Conservation (phyloP, 1,139 yeast genomes). For the Yamadazyma triangularis region DNA sequence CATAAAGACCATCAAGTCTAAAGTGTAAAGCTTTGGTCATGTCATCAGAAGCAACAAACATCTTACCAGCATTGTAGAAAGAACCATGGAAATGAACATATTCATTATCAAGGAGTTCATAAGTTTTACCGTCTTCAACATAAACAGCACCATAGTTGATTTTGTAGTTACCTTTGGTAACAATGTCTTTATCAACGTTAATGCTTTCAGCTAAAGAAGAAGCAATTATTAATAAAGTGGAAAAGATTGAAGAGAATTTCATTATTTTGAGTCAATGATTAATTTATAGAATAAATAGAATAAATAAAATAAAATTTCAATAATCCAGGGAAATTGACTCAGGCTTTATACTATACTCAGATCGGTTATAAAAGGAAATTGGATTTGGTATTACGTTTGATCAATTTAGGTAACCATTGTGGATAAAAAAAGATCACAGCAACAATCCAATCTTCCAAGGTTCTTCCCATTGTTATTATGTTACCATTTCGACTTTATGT, state of each 20-base stretch:
- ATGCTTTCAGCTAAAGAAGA: slow-evolving; percentile 7
- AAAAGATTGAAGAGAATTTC: slow-evolving; percentile 9
- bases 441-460: no score
- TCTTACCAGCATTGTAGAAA: slow-evolving; percentile 8
- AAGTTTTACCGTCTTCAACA: slow-evolving; percentile 8
- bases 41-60: slow-evolving; percentile 6
- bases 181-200: slow-evolving; percentile 4
- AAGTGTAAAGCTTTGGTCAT: slow-evolving; percentile 6
- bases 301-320: no score
- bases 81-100: slow-evolving; percentile 10
- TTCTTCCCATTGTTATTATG: no score
- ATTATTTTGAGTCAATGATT: no score
- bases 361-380: no score
- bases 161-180: slow-evolving; percentile 5
- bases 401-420: no score
- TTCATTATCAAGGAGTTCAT: slow-evolving; percentile 8
- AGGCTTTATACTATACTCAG: no score
- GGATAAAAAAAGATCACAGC: no score
- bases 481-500: no score
- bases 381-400: no score
- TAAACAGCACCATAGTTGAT: slow-evolving; percentile 7
- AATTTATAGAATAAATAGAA: no score
- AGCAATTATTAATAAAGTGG: slow-evolving; percentile 11
- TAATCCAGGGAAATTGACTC: no score
- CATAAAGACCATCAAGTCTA: slow-evolving; percentile 3